phyloP scores from a whole-genome alignment of 495 filamentous ascomycete species.

The Sordaria brevicollis region DNA sequence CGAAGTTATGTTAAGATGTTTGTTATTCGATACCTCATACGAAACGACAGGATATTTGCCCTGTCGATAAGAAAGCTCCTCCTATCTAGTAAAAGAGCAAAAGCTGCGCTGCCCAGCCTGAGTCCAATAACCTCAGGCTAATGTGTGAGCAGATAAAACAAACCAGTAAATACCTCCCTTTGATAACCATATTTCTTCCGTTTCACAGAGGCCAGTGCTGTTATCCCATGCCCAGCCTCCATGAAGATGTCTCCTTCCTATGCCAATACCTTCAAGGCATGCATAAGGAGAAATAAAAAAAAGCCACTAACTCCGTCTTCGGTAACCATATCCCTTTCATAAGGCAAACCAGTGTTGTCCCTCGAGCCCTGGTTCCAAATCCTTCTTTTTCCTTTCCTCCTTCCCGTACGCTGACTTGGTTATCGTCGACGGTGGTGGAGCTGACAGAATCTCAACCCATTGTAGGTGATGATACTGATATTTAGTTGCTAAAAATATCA shows the following conservation, averaged over 20 bases:
- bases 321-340: too few species aligned
- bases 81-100: neutral
- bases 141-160: neutral
- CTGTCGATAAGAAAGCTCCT: neutral
- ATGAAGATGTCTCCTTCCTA: too few species aligned
- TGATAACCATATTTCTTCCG: neutral
- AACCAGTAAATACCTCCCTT: neutral
- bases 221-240: neutral
- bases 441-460: neutral
- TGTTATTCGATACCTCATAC: neutral
- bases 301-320: too few species aligned
- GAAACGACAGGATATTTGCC: neutral
- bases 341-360: too few species aligned
- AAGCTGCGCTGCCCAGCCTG: neutral
- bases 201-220: neutral
- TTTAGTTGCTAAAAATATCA: neutral
- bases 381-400: neutral
- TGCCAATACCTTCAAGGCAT: too few species aligned
- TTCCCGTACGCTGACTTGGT: neutral
- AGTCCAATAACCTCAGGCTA: neutral
- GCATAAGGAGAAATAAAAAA: too few species aligned
- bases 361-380: too few species aligned
- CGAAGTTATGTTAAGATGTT: neutral
- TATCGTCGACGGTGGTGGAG: neutral
- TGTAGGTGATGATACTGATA: neutral